A percentile compares a stretch with the other conserved stretches of the same genome.
Evolutionary conservation across 768 basidiomycete species (phyloP).

Genomic region (Auricularia cornea): DNA sequence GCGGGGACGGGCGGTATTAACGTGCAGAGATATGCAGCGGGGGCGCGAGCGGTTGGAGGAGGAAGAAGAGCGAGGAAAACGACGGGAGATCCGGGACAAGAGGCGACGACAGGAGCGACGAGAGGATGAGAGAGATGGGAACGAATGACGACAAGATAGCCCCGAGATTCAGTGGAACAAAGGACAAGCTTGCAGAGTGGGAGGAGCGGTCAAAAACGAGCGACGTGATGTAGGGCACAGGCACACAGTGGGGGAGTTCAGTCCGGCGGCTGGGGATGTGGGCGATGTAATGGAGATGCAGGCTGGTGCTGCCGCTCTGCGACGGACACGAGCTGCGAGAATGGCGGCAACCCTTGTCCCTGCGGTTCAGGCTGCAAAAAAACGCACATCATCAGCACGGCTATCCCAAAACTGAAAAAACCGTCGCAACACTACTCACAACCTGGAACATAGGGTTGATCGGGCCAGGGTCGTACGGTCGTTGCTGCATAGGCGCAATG

Average conservation of each 20-base stretch:
- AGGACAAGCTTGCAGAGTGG: neutral
- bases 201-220: neutral
- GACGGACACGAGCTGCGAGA: conserved; percentile 74
- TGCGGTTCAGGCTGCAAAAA: conserved; percentile 23
- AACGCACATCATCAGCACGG: neutral
- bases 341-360: conserved; percentile 56
- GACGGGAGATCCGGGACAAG: neutral
- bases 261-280: neutral
- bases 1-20: neutral
- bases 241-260: too few relatives aligned
- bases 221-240: neutral
- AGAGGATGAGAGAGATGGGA: too few relatives aligned
- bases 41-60: neutral
- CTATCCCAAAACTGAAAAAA: neutral
- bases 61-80: neutral
- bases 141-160: conserved; percentile 1
- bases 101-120: neutral
- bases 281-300: conserved; percentile 1
- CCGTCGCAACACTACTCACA: conserved; percentile 40
- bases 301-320: conserved; percentile 57
- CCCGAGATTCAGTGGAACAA: conserved; percentile 3
- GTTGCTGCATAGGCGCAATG: conserved; percentile 25
- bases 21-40: neutral
- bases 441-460: conserved; percentile 90
- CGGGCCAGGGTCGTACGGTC: conserved; percentile 42